A percentile compares a stretch with the other conserved stretches of the same genome.
Conservation (phyloP, 2,329 filamentous ascomycete species). For the Didymella glomerata region DNA sequence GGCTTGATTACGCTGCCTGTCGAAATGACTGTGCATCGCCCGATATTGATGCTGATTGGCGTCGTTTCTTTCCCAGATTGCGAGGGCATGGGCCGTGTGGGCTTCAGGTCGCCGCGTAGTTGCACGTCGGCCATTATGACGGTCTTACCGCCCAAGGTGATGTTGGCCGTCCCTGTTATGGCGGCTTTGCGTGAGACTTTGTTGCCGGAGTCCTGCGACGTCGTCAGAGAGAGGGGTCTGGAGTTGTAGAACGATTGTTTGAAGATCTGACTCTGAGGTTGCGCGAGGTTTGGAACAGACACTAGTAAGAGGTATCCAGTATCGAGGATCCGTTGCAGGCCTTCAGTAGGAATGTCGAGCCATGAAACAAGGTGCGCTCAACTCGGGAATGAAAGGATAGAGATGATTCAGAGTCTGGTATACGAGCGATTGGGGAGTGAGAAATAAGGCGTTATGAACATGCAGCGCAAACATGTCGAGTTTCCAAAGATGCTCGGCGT, state of each 20-base stretch:
- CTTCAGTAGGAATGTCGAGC: too few relatives aligned
- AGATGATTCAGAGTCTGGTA: neutral
- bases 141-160: slow-evolving; percentile 92
- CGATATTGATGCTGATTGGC: slow-evolving; percentile 77
- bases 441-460: neutral
- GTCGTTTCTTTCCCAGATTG: slow-evolving; percentile 45
- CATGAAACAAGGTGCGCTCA: too few relatives aligned
- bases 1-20: slow-evolving; percentile 81
- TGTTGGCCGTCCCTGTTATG: slow-evolving; percentile 95
- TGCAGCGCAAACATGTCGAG: neutral
- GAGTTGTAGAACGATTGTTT: too few relatives aligned
- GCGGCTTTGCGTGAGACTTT: slow-evolving; percentile 93
- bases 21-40: slow-evolving; percentile 88
- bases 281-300: too few relatives aligned
- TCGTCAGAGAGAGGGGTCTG: neutral
- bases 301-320: too few relatives aligned
- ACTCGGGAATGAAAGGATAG: neutral
- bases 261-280: too few relatives aligned
- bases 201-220: slow-evolving; percentile 86
- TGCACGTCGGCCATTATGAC: slow-evolving; percentile 96
- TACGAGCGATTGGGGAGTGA: neutral
- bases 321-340: too few relatives aligned
- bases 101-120: slow-evolving; percentile 84
- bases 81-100: slow-evolving; percentile 49
- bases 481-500: neutral